Evolutionary conservation across 2,329 filamentous ascomycete species (phyloP).

Genomic region (Botrytis paeoniae): DNA sequence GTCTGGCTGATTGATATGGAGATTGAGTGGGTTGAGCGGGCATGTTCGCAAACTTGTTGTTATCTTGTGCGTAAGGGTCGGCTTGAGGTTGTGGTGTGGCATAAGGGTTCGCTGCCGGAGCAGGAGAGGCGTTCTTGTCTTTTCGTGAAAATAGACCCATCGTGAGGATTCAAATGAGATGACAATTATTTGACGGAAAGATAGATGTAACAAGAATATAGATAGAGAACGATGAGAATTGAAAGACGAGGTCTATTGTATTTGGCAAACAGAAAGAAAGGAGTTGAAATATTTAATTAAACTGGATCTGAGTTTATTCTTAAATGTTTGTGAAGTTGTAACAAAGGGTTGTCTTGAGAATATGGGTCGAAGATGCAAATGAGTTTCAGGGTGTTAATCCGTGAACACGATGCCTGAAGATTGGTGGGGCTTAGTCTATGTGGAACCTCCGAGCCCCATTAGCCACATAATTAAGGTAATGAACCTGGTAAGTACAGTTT

Average conservation of each 20-base stretch:
- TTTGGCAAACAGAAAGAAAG: background rate
- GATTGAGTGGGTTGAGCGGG: slow-evolving; percentile 38
- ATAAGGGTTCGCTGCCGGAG: slow-evolving; percentile 38
- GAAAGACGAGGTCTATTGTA: too few relatives aligned
- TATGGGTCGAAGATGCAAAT: slow-evolving; percentile 13
- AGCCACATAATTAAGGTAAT: background rate
- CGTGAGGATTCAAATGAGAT: background rate
- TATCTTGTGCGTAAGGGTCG: slow-evolving; percentile 58
- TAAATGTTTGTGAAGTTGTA: background rate
- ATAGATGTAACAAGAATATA: background rate
- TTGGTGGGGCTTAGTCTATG: slow-evolving; percentile 8
- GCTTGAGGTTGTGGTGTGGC: slow-evolving; percentile 36
- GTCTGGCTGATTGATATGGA: slow-evolving; percentile 31
- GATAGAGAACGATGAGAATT: background rate
- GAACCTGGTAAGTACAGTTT: background rate
- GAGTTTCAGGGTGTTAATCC: slow-evolving; percentile 11
- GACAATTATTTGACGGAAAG: background rate
- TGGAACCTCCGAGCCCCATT: slow-evolving; percentile 1
- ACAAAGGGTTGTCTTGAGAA: slow-evolving; percentile 16
- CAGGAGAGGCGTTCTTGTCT: slow-evolving; percentile 49
- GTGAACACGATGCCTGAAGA: slow-evolving; percentile 3
- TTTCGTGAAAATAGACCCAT: slow-evolving; percentile 45
- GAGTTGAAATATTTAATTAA: background rate
- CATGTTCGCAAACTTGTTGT: slow-evolving; percentile 54
- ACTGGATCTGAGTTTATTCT: background rate